phyloP scores from a whole-genome alignment of 1,139 yeast species.

The Yamadazyma trypodendri region DNA sequence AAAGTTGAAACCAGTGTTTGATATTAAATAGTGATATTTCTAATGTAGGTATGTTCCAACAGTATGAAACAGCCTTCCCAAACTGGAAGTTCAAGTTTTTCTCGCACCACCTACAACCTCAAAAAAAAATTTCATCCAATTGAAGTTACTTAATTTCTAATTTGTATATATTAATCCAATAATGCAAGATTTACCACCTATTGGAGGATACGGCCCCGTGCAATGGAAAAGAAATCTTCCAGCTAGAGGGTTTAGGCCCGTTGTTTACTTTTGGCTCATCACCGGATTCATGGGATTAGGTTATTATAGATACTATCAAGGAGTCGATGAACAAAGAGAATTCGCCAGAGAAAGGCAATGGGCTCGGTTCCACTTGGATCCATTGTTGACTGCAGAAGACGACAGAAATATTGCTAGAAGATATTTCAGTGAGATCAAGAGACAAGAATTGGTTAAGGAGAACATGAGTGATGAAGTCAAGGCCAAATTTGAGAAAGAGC shows the following conservation, averaged over 20 bases:
- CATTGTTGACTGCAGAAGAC: slow-evolving; percentile 76
- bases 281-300: slow-evolving; percentile 69
- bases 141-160: slow-evolving; percentile 14
- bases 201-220: slow-evolving; percentile 81
- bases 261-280: slow-evolving; percentile 65
- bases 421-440: slow-evolving; percentile 60
- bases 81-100: background rate
- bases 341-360: slow-evolving; percentile 73
- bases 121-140: slow-evolving; percentile 16
- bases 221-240: slow-evolving; percentile 92
- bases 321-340: slow-evolving; percentile 77
- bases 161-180: slow-evolving; percentile 1
- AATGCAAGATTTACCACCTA: slow-evolving; percentile 88
- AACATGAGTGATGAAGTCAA: slow-evolving; percentile 40
- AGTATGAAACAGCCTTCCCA: background rate
- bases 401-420: slow-evolving; percentile 81
- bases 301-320: slow-evolving; percentile 63
- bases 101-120: slow-evolving; percentile 4
- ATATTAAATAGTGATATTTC: slow-evolving; percentile 57
- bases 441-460: slow-evolving; percentile 58
- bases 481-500: slow-evolving; percentile 43
- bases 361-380: slow-evolving; percentile 74
- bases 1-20: slow-evolving; percentile 84
- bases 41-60: too few relatives aligned
- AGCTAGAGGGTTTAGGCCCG: slow-evolving; percentile 79